phyloP scores from a whole-genome alignment of 495 filamentous ascomycete genomes.

The Hypoxylon subgilvum region DNA sequence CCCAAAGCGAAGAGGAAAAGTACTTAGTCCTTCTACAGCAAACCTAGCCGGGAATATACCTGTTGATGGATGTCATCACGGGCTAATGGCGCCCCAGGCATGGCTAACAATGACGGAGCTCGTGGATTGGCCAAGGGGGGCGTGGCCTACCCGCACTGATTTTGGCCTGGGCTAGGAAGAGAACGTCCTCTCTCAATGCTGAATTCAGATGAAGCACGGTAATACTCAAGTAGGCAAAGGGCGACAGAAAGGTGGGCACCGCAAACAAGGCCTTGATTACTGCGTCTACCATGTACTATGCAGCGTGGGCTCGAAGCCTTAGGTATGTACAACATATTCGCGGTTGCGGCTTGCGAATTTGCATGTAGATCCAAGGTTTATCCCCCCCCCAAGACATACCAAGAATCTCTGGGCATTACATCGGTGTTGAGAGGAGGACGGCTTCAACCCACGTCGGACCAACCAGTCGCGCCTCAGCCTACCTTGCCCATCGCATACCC shows the following conservation, averaged over 20 bases:
- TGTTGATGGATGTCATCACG: constrained; percentile 41
- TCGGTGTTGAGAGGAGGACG: constrained; percentile 34
- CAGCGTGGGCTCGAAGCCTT: constrained; percentile 15
- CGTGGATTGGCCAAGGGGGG: constrained; percentile 34
- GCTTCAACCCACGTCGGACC: constrained; percentile 34
- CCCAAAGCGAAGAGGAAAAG: constrained; percentile 34
- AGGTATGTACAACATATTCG: constrained; percentile 37
- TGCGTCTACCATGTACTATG: constrained; percentile 14
- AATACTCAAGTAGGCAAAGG: constrained; percentile 43
- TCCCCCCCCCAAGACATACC: constrained; percentile 24
- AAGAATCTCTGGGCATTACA: constrained; percentile 40
- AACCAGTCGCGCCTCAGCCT: constrained; percentile 27
- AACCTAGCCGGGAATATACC: constrained; percentile 42
- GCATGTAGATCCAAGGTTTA: constrained; percentile 4
- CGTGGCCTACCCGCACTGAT: constrained; percentile 26
- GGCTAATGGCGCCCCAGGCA: constrained; percentile 37
- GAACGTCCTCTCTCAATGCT: constrained; percentile 12
- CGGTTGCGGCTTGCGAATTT: constrained; percentile 27
- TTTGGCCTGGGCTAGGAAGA: constrained; percentile 38
- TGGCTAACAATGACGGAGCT: constrained; percentile 38
- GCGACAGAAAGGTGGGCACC: constrained; percentile 37
- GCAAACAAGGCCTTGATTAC: constrained; percentile 35
- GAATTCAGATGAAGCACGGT: constrained; percentile 36
- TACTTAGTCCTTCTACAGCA: constrained; percentile 40
- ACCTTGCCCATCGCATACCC: constrained; percentile 24